A percentile compares a stretch with the other conserved stretches of the same genome.
Conservation (phyloP, 148 eudicot species). For the Bassia scoparia region DNA sequence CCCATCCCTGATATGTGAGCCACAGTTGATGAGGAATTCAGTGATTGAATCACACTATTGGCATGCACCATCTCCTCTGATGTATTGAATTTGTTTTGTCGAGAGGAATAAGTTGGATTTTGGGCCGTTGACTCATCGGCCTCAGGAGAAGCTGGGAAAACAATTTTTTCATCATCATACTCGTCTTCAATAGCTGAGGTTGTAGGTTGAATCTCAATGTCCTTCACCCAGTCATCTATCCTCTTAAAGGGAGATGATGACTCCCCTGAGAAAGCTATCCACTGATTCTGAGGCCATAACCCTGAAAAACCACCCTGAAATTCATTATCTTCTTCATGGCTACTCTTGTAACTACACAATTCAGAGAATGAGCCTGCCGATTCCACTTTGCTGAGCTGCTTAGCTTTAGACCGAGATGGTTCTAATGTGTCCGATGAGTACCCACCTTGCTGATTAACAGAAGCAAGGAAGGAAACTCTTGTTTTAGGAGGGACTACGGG, state of each 20-base stretch:
- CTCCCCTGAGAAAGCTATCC: conserved; percentile 72
- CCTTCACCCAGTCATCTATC: conserved; percentile 74
- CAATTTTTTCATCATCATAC: conserved; percentile 24
- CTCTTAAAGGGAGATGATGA: conserved; percentile 54
- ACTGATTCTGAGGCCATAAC: conserved; percentile 84
- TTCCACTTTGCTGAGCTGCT: conserved; percentile 27
- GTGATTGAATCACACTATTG: conserved; percentile 64
- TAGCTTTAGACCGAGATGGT: conserved; percentile 31
- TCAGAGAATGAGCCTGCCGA: conserved; percentile 44
- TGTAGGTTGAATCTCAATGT: conserved; percentile 41
- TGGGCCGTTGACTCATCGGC: conserved; percentile 30
- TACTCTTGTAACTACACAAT: conserved; percentile 24
- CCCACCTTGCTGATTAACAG: conserved; percentile 76
- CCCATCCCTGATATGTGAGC: conserved; percentile 87
- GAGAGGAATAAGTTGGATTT: conserved; percentile 26
- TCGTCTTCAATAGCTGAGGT: conserved; percentile 23
- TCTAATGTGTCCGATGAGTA: conserved; percentile 83
- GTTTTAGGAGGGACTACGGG: conserved; percentile 28
- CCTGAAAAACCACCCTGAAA: conserved; percentile 50
- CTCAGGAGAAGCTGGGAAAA: conserved; percentile 61
- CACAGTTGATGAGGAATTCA: conserved; percentile 82
- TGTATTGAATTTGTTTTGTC: conserved; percentile 32
- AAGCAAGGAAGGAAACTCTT: conserved; percentile 26
- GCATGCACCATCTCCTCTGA: conserved; percentile 71
- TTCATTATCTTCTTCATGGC: conserved; percentile 22